These are phyloP conservation scores for Pseudogymnoascus sp. DNA, from an alignment of 2,329 filamentous ascomycete species.

Conservation along the genomic window DNA sequence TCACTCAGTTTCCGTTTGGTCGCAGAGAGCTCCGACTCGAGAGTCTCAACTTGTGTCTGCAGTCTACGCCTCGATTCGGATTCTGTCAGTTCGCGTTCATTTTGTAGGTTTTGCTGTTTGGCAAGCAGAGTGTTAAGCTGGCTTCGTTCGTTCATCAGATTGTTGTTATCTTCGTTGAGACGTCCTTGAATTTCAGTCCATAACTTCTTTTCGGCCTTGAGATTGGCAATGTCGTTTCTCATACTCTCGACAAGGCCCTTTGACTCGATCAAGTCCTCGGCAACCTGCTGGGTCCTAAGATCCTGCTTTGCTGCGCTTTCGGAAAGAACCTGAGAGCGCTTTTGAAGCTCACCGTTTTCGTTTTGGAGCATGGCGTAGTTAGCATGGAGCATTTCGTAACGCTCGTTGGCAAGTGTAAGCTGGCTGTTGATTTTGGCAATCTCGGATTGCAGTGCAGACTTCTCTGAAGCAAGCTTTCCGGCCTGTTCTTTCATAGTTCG, in stretches of 20 bases:
- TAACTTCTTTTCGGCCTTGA: constrained; percentile 89
- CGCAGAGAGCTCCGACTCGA: constrained; percentile 71
- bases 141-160: constrained; percentile 72
- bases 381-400: constrained; percentile 81
- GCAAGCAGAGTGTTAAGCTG: constrained; percentile 76
- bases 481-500: constrained; percentile 78
- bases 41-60: constrained; percentile 66
- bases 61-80: constrained; percentile 74
- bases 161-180: constrained; percentile 81
- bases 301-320: constrained; percentile 87
- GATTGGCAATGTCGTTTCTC: constrained; percentile 82
- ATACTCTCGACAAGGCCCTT: constrained; percentile 77
- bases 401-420: constrained; percentile 70
- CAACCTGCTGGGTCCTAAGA: constrained; percentile 80
- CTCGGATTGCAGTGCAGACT: constrained; percentile 74
- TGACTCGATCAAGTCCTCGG: constrained; percentile 85
- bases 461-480: constrained; percentile 73
- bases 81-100: constrained; percentile 82
- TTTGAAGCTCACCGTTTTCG: constrained; percentile 82
- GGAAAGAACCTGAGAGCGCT: constrained; percentile 67
- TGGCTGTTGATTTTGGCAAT: constrained; percentile 75
- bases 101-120: constrained; percentile 81
- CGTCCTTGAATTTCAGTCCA: constrained; percentile 92
- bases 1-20: constrained; percentile 78
- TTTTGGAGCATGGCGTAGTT: constrained; percentile 78